Conservation (phyloP, 2,329 filamentous ascomycete genomes). For the Bipolaris oryzae region DNA sequence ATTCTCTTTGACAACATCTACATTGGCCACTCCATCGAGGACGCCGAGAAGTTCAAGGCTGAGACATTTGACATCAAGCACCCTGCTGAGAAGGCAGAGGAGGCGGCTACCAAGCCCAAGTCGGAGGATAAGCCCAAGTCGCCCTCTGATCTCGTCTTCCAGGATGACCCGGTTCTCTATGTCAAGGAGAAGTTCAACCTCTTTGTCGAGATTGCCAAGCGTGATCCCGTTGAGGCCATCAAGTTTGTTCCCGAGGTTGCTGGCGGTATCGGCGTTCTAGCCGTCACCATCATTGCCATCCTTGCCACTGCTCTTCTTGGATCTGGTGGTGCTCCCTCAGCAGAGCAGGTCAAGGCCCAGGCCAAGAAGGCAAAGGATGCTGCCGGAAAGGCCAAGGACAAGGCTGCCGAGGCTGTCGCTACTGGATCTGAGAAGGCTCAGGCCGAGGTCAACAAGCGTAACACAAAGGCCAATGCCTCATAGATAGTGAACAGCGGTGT, state of each 20-base stretch:
- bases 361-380: constrained; percentile 78
- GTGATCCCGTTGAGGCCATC: constrained; percentile 81
- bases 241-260: constrained; percentile 92
- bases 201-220: constrained; percentile 83
- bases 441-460: constrained; percentile 68
- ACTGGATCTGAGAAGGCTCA: constrained; percentile 76
- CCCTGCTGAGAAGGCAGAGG: constrained; percentile 77
- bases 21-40: constrained; percentile 94
- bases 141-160: constrained; percentile 81
- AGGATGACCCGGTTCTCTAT: constrained; percentile 86
- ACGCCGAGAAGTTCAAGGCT: constrained; percentile 84
- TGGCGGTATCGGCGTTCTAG: constrained; percentile 73
- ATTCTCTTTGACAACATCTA: constrained; percentile 99
- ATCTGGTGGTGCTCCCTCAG: constrained; percentile 65
- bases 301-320: constrained; percentile 71
- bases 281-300: constrained; percentile 73
- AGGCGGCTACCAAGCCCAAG: constrained; percentile 82
- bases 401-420: constrained; percentile 69
- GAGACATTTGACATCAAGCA: constrained; percentile 93
- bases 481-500: constrained; percentile 14
- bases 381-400: constrained; percentile 67
- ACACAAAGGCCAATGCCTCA: constrained; percentile 47
- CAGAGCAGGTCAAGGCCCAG: constrained; percentile 71
- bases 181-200: constrained; percentile 91
- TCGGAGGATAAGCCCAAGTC: constrained; percentile 67